Evolutionary conservation across 257 asterid species (phyloP).

Genomic region (Echium plantagineum): DNA sequence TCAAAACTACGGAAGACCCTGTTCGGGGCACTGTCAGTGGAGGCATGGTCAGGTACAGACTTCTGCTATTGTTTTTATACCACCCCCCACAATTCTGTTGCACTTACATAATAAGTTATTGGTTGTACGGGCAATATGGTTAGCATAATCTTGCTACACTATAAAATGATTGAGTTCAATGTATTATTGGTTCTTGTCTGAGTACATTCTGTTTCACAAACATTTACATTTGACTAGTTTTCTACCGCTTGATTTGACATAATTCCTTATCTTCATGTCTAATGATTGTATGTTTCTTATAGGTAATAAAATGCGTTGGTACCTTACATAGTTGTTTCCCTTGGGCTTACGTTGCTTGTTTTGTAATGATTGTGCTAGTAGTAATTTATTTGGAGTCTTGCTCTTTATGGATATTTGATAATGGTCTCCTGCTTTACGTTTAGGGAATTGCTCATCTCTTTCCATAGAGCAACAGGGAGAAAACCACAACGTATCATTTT

Average conservation of each 20-base stretch:
- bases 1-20: conserved; percentile 66
- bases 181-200: background rate
- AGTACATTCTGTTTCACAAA: background rate
- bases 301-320: no score
- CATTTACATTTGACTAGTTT: background rate
- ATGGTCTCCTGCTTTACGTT: background rate
- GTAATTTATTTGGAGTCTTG: background rate
- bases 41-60: conserved; percentile 81
- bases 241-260: background rate
- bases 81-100: no score
- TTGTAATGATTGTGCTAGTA: background rate
- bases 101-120: background rate
- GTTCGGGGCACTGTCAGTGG: conserved; percentile 63
- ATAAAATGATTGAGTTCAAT: no score
- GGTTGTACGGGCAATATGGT: no score
- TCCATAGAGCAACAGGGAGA: conserved; percentile 81
- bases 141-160: background rate
- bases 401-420: background rate
- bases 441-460: conserved; percentile 85
- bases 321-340: no score
- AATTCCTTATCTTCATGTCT: background rate
- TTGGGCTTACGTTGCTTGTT: background rate
- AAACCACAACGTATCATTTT: conserved; percentile 82
- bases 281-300: no score
- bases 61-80: no score